These are phyloP conservation scores for Candida anglica DNA, from an alignment of 805 yeast species.

Conservation along the genomic window DNA sequence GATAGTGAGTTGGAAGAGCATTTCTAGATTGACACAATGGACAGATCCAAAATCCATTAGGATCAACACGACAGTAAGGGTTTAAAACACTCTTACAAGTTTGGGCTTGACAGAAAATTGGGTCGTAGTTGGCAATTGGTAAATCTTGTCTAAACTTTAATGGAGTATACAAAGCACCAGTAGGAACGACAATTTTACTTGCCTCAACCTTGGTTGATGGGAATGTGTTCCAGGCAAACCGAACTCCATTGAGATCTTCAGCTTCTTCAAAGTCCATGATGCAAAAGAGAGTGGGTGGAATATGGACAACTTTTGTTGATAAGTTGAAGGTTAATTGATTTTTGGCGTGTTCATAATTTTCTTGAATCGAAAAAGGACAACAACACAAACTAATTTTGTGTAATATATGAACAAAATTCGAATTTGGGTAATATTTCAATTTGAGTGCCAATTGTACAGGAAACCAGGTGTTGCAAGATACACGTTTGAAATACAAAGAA, in stretches of 20 bases:
- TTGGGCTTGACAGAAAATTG: constrained; percentile 68
- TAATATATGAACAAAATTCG: too few species aligned
- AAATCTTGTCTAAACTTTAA: constrained; percentile 73
- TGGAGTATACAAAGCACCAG: constrained; percentile 95
- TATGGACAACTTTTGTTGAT: too few species aligned
- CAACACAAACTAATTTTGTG: too few species aligned
- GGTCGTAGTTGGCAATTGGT: constrained; percentile 80
- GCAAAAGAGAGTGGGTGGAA: too few species aligned
- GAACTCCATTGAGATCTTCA: constrained; percentile 43
- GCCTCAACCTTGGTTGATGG: constrained; percentile 90
- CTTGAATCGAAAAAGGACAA: too few species aligned
- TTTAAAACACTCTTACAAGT: constrained; percentile 83
- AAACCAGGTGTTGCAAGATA: too few species aligned
- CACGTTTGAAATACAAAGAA: too few species aligned
- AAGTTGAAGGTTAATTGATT: too few species aligned
- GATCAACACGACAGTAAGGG: constrained; percentile 80
- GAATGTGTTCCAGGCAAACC: constrained; percentile 59
- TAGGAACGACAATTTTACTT: constrained; percentile 86
- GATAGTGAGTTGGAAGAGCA: constrained; percentile 78
- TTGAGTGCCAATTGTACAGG: too few species aligned
- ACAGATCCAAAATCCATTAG: constrained; percentile 82
- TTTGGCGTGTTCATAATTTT: too few species aligned
- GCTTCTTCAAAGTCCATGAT: constrained; percentile 39
- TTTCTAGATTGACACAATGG: constrained; percentile 77
- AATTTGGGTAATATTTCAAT: too few species aligned